Conservation (phyloP, 768 basidiomycete species). For the Inosperma sp. region DNA sequence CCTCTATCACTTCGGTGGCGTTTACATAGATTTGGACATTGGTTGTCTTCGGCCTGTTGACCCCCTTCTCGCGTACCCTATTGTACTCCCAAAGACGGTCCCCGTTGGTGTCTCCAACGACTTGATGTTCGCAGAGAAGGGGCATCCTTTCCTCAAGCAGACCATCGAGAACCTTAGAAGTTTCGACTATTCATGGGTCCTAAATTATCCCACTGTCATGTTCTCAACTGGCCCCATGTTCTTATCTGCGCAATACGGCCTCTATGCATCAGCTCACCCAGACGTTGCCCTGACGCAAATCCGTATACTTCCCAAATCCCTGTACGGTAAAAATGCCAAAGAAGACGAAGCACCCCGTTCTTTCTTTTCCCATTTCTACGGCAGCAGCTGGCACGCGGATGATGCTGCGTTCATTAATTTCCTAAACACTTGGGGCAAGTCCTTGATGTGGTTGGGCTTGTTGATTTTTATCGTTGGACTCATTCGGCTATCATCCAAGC, state of each 20-base stretch:
- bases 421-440: constrained; percentile 84
- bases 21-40: constrained; percentile 96
- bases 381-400: constrained; percentile 97
- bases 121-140: constrained; percentile 85
- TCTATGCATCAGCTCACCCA: constrained; percentile 71
- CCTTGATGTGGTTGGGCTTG: constrained; percentile 80
- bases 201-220: constrained; percentile 99
- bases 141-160: constrained; percentile 86
- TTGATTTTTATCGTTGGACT: constrained; percentile 67
- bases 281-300: constrained; percentile 66
- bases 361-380: constrained; percentile 97
- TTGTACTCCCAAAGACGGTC: constrained; percentile 91
- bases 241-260: constrained; percentile 87
- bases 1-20: constrained; percentile 89
- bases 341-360: constrained; percentile 79
- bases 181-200: constrained; percentile 90
- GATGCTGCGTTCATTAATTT: constrained; percentile 98
- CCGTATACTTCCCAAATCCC: constrained; percentile 88
- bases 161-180: constrained; percentile 87
- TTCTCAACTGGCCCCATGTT: constrained; percentile 99
- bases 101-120: constrained; percentile 98
- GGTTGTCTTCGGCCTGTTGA: constrained; percentile 87
- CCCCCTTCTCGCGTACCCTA: constrained; percentile 77
- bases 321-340: constrained; percentile 95
- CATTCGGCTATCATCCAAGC: constrained; percentile 54